A percentile compares a stretch with the other conserved stretches of the same genome.
These are phyloP conservation scores for Aspergillus avenaceus DNA, from an alignment of 495 filamentous ascomycete species.

Conservation along the genomic window DNA sequence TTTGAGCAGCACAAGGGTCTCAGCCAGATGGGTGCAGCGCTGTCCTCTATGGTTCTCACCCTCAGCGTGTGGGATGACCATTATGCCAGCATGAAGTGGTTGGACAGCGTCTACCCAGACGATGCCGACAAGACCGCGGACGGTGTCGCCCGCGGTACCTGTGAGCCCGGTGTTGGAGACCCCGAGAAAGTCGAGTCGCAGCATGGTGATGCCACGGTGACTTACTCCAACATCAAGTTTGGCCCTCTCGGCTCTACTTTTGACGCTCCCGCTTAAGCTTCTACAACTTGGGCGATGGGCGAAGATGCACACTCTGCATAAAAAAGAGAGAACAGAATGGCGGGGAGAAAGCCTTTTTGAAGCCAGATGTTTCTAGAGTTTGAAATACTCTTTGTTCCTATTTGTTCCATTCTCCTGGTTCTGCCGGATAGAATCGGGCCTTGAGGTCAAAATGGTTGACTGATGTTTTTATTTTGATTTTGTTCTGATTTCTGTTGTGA, in stretches of 20 bases:
- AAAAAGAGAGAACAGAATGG: neutral
- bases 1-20: constrained; percentile 58
- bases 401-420: neutral
- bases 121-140: constrained; percentile 49
- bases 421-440: neutral
- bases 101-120: constrained; percentile 71
- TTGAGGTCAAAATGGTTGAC: too few species aligned
- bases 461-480: neutral
- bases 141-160: constrained; percentile 68
- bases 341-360: neutral
- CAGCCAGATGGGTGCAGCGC: constrained; percentile 49
- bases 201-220: constrained; percentile 52
- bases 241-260: constrained; percentile 65
- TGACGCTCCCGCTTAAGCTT: constrained; percentile 14
- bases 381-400: neutral
- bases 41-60: constrained; percentile 67
- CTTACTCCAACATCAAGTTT: constrained; percentile 66
- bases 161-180: constrained; percentile 56
- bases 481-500: neutral
- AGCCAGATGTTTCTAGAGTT: neutral
- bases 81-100: constrained; percentile 75
- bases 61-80: constrained; percentile 80
- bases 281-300: neutral
- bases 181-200: constrained; percentile 58
- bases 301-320: constrained; percentile 1